These are phyloP conservation scores for Xylona heveae DNA, from an alignment of 495 filamentous ascomycete species.

Conservation along the genomic window DNA sequence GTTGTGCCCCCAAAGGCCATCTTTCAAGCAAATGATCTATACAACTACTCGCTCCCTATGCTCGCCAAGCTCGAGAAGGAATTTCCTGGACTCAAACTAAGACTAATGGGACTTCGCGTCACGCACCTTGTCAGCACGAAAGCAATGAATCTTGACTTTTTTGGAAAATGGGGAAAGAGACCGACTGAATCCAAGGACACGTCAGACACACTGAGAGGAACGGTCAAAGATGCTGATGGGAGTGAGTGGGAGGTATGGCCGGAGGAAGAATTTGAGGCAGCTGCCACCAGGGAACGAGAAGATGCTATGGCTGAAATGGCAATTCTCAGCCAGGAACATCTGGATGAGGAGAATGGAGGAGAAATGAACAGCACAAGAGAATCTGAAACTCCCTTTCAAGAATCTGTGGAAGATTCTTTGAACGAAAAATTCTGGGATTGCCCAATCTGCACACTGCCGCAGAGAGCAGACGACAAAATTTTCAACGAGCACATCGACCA, in stretches of 20 bases:
- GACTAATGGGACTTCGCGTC: slow-evolving; percentile 74
- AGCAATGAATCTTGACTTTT: slow-evolving; percentile 58
- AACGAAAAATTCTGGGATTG: slow-evolving; percentile 50
- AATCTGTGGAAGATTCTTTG: background rate
- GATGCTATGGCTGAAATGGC: slow-evolving; percentile 42
- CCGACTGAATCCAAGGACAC: slow-evolving; percentile 9
- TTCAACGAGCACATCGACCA: slow-evolving; percentile 94
- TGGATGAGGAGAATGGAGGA: slow-evolving; percentile 11
- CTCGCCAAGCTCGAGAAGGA: slow-evolving; percentile 71
- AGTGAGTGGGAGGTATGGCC: slow-evolving; percentile 45
- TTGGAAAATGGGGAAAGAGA: slow-evolving; percentile 20
- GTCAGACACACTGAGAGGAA: slow-evolving; percentile 4
- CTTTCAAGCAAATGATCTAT: slow-evolving; percentile 57
- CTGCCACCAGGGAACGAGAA: slow-evolving; percentile 37
- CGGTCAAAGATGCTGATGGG: slow-evolving; percentile 11
- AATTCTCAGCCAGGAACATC: slow-evolving; percentile 34
- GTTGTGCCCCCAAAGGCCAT: slow-evolving; percentile 51
- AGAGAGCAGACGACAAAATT: slow-evolving; percentile 46
- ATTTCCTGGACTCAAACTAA: slow-evolving; percentile 55
- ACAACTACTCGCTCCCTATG: slow-evolving; percentile 63
- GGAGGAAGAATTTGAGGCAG: slow-evolving; percentile 46
- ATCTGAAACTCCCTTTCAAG: no score
- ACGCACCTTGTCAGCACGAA: slow-evolving; percentile 74
- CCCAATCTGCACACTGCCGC: slow-evolving; percentile 60
- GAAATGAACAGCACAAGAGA: slow-evolving; percentile 18